Percentiles rank a stretch among this genome's conserved stretches.
Evolutionary conservation across 371 early-diverging fungal species (phyloP).

Genomic region (Zychaea mexicana): DNA sequence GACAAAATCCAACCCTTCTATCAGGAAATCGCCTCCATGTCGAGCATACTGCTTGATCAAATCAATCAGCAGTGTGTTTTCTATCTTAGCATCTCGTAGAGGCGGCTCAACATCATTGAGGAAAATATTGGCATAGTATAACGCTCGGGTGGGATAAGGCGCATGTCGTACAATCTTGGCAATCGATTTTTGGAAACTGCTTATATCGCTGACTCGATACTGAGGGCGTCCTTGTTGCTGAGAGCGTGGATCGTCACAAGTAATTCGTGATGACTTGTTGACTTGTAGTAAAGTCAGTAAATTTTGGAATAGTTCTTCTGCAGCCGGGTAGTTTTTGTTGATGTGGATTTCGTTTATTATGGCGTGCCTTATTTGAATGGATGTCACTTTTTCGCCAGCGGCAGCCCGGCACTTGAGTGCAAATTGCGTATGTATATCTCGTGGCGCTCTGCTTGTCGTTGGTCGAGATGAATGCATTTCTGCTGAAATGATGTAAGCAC

Average conservation of each 20-base stretch:
- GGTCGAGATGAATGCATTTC: neutral
- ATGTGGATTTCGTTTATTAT: neutral
- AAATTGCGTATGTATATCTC: neutral
- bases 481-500: too few relatives aligned
- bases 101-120: neutral
- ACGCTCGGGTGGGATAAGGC: neutral
- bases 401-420: conserved; percentile 1
- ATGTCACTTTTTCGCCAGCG: neutral
- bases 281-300: neutral
- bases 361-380: neutral
- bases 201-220: neutral
- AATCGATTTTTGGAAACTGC: conserved; percentile 1
- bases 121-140: neutral
- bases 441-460: neutral
- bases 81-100: conserved; percentile 1
- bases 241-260: neutral
- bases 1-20: conserved; percentile 8
- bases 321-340: conserved; percentile 5
- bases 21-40: neutral
- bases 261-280: neutral
- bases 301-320: conserved; percentile 1
- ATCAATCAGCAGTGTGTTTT: conserved; percentile 4
- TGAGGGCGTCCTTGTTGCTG: neutral
- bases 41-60: neutral
- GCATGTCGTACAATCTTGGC: neutral